These are phyloP conservation scores for Pseudovirgaria hyperparasitica DNA, from an alignment of 2,329 filamentous ascomycete genomes.

Conservation along the genomic window DNA sequence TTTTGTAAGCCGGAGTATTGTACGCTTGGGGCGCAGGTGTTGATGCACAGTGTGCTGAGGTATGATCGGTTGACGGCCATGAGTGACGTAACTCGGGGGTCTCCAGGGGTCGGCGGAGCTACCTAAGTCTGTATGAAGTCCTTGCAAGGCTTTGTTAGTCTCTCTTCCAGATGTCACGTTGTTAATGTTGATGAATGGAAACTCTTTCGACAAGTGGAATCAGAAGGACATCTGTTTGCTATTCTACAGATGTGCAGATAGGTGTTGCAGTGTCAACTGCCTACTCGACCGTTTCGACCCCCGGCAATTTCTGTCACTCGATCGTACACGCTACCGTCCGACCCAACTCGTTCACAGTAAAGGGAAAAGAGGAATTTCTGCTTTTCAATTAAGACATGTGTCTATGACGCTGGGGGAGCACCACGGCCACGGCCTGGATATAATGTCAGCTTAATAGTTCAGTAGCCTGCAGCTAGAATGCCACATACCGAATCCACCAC, in stretches of 20 bases:
- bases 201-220: too few species aligned
- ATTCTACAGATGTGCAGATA: slow-evolving; percentile 1
- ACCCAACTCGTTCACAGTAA: too few species aligned
- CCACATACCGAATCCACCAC: slow-evolving; percentile 27
- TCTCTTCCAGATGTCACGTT: too few species aligned
- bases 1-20: slow-evolving; percentile 34
- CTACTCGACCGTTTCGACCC: slow-evolving; percentile 32
- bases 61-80: slow-evolving; percentile 34
- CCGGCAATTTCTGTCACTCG: slow-evolving; percentile 38
- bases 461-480: background rate
- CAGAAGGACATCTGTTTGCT: slow-evolving; percentile 1
- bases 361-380: too few species aligned
- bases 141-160: too few species aligned
- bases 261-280: slow-evolving; percentile 12
- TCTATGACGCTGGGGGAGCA: too few species aligned
- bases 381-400: too few species aligned
- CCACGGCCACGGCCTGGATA: background rate
- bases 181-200: too few species aligned
- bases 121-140: too few species aligned
- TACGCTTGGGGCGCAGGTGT: slow-evolving; percentile 33
- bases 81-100: slow-evolving; percentile 8
- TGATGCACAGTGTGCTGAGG: slow-evolving; percentile 37
- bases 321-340: slow-evolving; percentile 36
- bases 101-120: too few species aligned
- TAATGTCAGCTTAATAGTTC: background rate